Evolutionary conservation across 2,329 filamentous ascomycete genomes (phyloP).

Genomic region (Dactylellina parvicollis): DNA sequence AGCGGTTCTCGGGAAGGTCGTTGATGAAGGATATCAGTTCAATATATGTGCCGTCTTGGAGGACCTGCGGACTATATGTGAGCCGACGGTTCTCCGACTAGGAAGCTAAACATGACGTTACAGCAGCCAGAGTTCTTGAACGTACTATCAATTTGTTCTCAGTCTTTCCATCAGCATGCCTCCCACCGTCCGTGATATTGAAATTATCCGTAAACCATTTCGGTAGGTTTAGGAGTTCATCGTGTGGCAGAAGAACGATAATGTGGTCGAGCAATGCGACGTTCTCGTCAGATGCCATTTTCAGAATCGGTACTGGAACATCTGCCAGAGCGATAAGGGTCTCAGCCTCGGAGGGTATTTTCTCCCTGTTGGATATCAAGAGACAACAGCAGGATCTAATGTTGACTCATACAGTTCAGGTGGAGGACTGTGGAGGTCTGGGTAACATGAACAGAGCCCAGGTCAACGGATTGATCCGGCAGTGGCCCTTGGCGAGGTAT

Average conservation of each 20-base stretch:
- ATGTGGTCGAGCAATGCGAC: conserved; percentile 69
- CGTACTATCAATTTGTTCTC: conserved; percentile 69
- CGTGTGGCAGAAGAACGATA: conserved; percentile 70
- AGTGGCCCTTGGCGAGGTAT: neutral
- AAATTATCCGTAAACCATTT: conserved; percentile 67
- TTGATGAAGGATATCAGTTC: conserved; percentile 73
- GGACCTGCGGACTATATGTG: conserved; percentile 59
- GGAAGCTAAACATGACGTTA: neutral
- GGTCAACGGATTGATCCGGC: neutral
- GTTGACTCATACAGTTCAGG: conserved; percentile 36
- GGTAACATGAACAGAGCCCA: neutral
- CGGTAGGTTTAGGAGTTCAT: conserved; percentile 65
- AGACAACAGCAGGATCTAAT: neutral
- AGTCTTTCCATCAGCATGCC: conserved; percentile 70
- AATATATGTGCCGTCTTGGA: conserved; percentile 73
- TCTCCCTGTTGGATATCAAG: neutral
- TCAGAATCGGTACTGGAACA: conserved; percentile 19
- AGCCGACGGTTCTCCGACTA: neutral
- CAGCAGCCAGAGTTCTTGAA: neutral
- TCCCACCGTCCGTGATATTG: conserved; percentile 70
- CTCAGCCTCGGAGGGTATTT: neutral
- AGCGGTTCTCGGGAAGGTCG: conserved; percentile 61
- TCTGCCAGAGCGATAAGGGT: neutral
- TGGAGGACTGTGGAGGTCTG: too few relatives aligned
- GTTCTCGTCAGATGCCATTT: conserved; percentile 55